A percentile compares a stretch with the other conserved stretches of the same genome.
These are phyloP conservation scores for Blastocystis sp. DNA, from an alignment of 352 stramenopile species.

Conservation along the genomic window DNA sequence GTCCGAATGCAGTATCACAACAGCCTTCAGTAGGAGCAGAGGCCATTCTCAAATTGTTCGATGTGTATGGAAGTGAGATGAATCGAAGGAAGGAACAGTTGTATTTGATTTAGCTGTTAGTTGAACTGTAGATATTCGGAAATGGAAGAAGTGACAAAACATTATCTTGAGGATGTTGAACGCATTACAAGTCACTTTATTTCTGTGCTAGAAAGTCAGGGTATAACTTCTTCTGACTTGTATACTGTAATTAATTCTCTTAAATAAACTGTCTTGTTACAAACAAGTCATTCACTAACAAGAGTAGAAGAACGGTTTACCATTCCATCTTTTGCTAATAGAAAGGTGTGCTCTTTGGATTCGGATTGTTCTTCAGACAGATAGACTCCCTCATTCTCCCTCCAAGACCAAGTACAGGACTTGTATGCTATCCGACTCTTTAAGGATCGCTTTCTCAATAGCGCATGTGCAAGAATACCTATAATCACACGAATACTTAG, in stretches of 20 bases:
- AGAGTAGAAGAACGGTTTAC: background rate
- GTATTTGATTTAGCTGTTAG: background rate
- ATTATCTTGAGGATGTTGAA: background rate
- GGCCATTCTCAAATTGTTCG: background rate
- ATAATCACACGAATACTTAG: background rate
- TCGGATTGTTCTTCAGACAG: too few relatives aligned
- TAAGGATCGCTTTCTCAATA: background rate
- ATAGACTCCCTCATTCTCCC: background rate
- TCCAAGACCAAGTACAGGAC: background rate
- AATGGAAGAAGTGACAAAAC: background rate
- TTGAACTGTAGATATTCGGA: slow-evolving; percentile 18
- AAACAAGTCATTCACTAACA: background rate
- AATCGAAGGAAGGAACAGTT: background rate
- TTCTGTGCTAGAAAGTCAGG: background rate
- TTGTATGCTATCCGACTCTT: slow-evolving; percentile 30
- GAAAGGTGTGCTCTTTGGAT: too few relatives aligned
- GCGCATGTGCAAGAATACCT: background rate
- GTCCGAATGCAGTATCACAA: background rate
- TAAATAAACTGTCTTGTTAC: background rate
- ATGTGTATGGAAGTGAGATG: slow-evolving; percentile 17
- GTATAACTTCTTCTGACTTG: background rate
- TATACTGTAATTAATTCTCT: slow-evolving; percentile 8
- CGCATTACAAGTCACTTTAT: slow-evolving; percentile 10
- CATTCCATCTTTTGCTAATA: background rate
- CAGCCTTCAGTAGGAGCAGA: background rate